Base-by-base conservation (phyloP, 140 eudicot genomes). In the Cichorium intybus region DNA sequence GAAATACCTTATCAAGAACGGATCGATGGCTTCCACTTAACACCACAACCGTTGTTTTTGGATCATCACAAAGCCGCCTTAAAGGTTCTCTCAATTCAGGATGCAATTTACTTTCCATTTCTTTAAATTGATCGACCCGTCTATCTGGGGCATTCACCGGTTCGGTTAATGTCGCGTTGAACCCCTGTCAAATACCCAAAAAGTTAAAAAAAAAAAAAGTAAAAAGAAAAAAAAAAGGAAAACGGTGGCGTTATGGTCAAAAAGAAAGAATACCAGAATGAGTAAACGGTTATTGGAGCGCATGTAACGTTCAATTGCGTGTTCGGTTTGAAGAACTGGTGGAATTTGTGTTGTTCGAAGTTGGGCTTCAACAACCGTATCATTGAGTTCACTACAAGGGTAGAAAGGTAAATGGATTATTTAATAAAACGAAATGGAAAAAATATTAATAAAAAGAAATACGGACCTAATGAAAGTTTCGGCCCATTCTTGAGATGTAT, bases 401-500 rank as follows among this genome's bases (percentile, higher is more conserved):
- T 2, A 55, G 33, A 49, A 72, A 18, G 50, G 22, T 20, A 56
- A 55, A 18, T 1, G 29, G 7, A 24, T 26, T 1, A 26, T 4
- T 24, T 14, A 34, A 35, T 4, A 15, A 43, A 14, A 28, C 5
- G 29, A 4, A 34, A 16, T 17, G 10, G 14, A 39, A 45, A 65
- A 6, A 46, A 9, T 20, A 47, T 2, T 12, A 47, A 63, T 14
- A 21, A 33, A 39, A 16, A 21, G 33, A 58, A 31, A n/a, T 11
- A 52, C 29, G 50, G 53, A 90, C 97, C 95, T 90, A 21, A 87
- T 83, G 72, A 87, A 90, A 23, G 88, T 90, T 81, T 77, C 97
- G 29, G 97, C 97, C 97, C 95, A 90, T 69, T 87, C 90, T 75
- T 90, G 95, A 63, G 95, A 85, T 20, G 95, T 87, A 75, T 90